Evolutionary conservation across 345 rosid species (phyloP), one percentile per base, ranked within the genome.

Genomic region (Ceriops zippeliana): DNA sequence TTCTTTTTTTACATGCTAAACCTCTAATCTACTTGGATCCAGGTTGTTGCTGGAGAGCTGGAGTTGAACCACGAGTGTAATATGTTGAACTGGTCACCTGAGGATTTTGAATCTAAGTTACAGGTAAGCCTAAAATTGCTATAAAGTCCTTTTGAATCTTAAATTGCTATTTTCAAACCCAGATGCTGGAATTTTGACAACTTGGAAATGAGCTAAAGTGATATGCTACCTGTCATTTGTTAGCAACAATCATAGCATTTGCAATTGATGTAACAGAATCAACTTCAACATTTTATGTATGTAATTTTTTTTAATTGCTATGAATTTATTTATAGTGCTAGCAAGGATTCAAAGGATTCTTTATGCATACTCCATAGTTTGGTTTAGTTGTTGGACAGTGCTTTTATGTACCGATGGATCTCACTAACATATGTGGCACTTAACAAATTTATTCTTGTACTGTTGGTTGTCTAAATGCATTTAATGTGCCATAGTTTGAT

Each of bases 21-120:
- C 64, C 26, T 11, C 19, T 64, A 51, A 57, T 58, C 32, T 68
- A 60, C 35, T 66, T 74, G 24, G 53, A 71, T 69, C 70, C 85
- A 95, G 99, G 98, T 91, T 79, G 92, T 91, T 71, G 98, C 99
- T 10, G 99, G 99, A 68, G 98, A 95, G 85, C 92, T 95, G 32
- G 99, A 91, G 82, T 80, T 87, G 71, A 90, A 87, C 75, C 89
- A 90, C 47, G 99, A 91, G 80, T 91, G 87, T 77, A 90, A 87
- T 66, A 76, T 85, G 79, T 73, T 95, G 88, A 89, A 86, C 72
- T 95, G 99, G 98, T 95, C 99, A 37, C 92, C 98, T 1, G 98
- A 90, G 81, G 96, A 95, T 79, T 95, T 95, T 34, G 97, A 91
- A 77, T 87, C 99, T 75, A 95, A 90, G 78, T 83, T 95, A 72